Evolutionary conservation across 2,329 filamentous ascomycete species (phyloP), one percentile per base, ranked within the genome.

Genomic region (Curvularia sp.): DNA sequence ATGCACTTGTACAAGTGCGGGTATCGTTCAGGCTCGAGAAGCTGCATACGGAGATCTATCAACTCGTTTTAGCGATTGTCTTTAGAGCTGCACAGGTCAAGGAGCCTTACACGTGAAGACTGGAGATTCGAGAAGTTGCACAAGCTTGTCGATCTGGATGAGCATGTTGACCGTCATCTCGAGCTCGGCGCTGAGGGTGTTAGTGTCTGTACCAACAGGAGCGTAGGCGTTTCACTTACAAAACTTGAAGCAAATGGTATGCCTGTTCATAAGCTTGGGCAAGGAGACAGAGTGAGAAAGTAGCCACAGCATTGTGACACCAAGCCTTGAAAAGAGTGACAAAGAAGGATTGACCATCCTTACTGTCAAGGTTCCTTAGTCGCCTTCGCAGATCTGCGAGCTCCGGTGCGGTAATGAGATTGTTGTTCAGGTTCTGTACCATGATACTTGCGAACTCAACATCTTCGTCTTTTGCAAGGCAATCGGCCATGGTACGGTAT

Each of bases 151-250:
- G 67, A 99, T 97, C 76, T 99, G 96, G 43, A 99, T 99, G 55
- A 99, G 86, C 79, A 97, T 96, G 69, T 97, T 97, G 68, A 99
- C 95, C 0, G 94, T 98, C 92, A 99, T 98, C 76, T 99, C 95
- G 49, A 99, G 83, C 71, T 99, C 95, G 59, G 92, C 95, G 78
- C 92, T 96, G 64, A 9, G n/a, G 12, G 33, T 42, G 46, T 76
- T 47, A 74, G 75, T 73, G 7, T 41, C 58, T 70, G 20, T 24
- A 3, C 15, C 12, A 2, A 5, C 4, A 1, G 18, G n/a, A 0
- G 28, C 2, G 5, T 43, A 12, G 35, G 30, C 26, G 59, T 4
- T 4, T 2, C 39, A 76, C 88, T 70, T 77, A 96, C 91, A 99
- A 97, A 48, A 98, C 95, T 73, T 97, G 93, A 18, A 99, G 83